Conservation (phyloP, 768 basidiomycete genomes). For the Pleurotus tuber-regium region DNA sequence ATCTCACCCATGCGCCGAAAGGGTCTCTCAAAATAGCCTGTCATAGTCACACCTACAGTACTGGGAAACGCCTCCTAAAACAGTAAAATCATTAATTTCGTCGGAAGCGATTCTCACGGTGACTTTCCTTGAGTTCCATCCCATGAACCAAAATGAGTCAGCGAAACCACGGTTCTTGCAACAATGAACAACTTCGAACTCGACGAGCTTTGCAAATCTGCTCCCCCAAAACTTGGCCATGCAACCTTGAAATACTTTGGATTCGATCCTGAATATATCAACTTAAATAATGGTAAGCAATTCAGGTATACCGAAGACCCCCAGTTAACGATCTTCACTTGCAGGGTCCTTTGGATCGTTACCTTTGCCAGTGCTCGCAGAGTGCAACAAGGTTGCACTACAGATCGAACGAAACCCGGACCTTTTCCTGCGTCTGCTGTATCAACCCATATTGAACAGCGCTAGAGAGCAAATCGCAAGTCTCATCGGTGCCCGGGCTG, state of each 20-base stretch:
- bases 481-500: conserved; percentile 42
- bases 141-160: too few relatives aligned
- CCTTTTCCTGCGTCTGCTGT: conserved; percentile 38
- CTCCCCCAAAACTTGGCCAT: conserved; percentile 42
- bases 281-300: conserved; percentile 41
- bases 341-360: conserved; percentile 39
- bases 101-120: too few relatives aligned
- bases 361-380: conserved; percentile 42
- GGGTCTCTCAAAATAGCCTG: too few relatives aligned
- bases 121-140: too few relatives aligned
- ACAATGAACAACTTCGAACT: neutral
- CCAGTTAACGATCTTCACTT: conserved; percentile 29
- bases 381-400: conserved; percentile 31
- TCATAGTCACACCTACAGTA: too few relatives aligned
- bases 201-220: conserved; percentile 13
- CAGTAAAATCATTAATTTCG: too few relatives aligned
- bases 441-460: conserved; percentile 25
- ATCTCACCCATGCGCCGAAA: too few relatives aligned
- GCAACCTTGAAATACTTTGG: conserved; percentile 38
- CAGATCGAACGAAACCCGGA: conserved; percentile 50
- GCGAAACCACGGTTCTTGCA: too few relatives aligned
- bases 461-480: conserved; percentile 45
- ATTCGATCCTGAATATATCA: conserved; percentile 38
- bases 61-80: too few relatives aligned
- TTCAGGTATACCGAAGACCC: conserved; percentile 18